These are phyloP conservation scores for Mycena sanguinolenta DNA, from an alignment of 768 basidiomycete genomes.

Conservation along the genomic window DNA sequence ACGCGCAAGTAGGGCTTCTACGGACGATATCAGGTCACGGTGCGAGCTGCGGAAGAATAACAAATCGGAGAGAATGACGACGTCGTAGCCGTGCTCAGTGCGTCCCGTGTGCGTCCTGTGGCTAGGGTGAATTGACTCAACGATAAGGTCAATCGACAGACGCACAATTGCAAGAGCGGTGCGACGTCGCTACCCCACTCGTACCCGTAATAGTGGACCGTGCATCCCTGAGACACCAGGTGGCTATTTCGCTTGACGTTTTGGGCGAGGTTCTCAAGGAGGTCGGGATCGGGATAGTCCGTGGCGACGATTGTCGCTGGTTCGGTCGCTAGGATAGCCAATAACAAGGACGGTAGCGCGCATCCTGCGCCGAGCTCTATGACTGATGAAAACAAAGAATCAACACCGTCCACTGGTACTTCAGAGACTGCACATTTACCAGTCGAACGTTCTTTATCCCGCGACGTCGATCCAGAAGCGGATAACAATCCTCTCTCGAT, in stretches of 20 bases:
- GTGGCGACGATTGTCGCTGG: constrained; percentile 71
- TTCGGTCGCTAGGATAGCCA: constrained; percentile 57
- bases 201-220: constrained; percentile 63
- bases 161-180: constrained; percentile 66
- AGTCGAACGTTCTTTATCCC: no score
- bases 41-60: constrained; percentile 78
- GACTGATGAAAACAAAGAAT: constrained; percentile 51
- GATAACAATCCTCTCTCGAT: constrained; percentile 70
- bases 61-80: constrained; percentile 78
- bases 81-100: constrained; percentile 58
- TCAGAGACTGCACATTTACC: constrained; percentile 47
- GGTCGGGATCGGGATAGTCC: constrained; percentile 77
- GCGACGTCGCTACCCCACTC: constrained; percentile 73
- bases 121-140: constrained; percentile 9
- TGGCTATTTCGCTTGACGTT: constrained; percentile 68
- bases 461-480: constrained; percentile 49
- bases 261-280: constrained; percentile 65
- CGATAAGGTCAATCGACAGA: constrained; percentile 8
- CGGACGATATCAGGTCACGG: constrained; percentile 64
- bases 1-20: constrained; percentile 61
- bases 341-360: constrained; percentile 74
- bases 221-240: constrained; percentile 53
- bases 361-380: constrained; percentile 82
- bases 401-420: constrained; percentile 1
- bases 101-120: constrained; percentile 3